Conservation (phyloP, 805 yeast genomes). For the Brettanomyces sp. region DNA sequence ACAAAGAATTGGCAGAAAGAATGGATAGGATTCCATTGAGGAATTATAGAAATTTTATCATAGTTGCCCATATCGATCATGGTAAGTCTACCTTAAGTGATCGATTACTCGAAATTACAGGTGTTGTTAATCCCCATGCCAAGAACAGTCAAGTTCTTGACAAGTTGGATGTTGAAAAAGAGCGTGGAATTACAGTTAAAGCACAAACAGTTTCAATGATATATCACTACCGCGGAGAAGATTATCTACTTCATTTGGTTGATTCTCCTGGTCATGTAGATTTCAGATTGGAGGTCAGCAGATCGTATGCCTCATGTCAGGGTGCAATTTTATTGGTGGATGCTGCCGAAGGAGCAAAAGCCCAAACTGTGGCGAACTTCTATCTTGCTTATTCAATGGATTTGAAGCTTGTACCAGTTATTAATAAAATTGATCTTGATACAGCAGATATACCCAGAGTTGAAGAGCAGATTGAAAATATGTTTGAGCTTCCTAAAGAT, state of each 20-base stretch:
- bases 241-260: slow-evolving; percentile 79
- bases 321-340: slow-evolving; percentile 88
- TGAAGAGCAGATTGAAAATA: slow-evolving; percentile 73
- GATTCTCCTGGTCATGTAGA: slow-evolving; percentile 99
- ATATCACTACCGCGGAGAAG: slow-evolving; percentile 56
- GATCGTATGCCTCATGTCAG: slow-evolving; percentile 93
- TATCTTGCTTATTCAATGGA: slow-evolving; percentile 82
- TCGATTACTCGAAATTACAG: slow-evolving; percentile 76
- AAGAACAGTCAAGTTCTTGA: slow-evolving; percentile 79
- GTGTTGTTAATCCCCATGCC: slow-evolving; percentile 68
- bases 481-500: slow-evolving; percentile 69
- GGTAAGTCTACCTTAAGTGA: slow-evolving; percentile 87
- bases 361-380: slow-evolving; percentile 97
- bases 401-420: slow-evolving; percentile 74
- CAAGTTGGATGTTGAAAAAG: slow-evolving; percentile 87
- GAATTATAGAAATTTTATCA: slow-evolving; percentile 81
- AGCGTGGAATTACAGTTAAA: slow-evolving; percentile 92
- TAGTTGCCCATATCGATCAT: slow-evolving; percentile 89
- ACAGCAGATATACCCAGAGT: slow-evolving; percentile 78
- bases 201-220: slow-evolving; percentile 97
- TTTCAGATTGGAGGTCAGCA: slow-evolving; percentile 83
- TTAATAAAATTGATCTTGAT: slow-evolving; percentile 84
- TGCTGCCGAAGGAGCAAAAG: slow-evolving; percentile 95
- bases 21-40: slow-evolving; percentile 74
- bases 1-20: slow-evolving; percentile 28